These are phyloP conservation scores for Backusella westeae DNA, from an alignment of 192 early-diverging fungal genomes.

Conservation along the genomic window DNA sequence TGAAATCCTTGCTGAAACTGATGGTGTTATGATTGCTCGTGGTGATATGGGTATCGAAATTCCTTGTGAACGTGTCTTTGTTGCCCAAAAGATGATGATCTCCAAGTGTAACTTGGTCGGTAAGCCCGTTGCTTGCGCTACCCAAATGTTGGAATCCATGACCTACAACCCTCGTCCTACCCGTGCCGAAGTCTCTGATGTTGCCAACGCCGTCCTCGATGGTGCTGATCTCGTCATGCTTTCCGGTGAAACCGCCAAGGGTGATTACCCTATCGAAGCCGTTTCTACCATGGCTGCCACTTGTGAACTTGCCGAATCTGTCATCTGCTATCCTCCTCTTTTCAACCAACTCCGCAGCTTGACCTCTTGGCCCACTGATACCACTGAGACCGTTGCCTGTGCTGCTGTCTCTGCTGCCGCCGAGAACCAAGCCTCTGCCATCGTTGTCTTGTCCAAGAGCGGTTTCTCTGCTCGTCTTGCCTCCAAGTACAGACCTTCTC, in stretches of 20 bases:
- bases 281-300: constrained; percentile 70
- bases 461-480: constrained; percentile 81
- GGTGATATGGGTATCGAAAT: constrained; percentile 95
- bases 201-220: constrained; percentile 93
- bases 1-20: constrained; percentile 85
- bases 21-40: constrained; percentile 96
- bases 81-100: constrained; percentile 96
- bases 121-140: constrained; percentile 92
- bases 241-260: constrained; percentile 94
- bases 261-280: constrained; percentile 78
- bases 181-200: constrained; percentile 93
- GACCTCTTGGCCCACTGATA: constrained; percentile 68
- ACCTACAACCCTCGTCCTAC: constrained; percentile 94
- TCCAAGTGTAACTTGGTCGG: constrained; percentile 93
- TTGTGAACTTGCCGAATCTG: constrained; percentile 83
- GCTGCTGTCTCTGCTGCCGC: constrained; percentile 78
- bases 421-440: constrained; percentile 77
- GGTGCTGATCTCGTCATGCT: constrained; percentile 97
- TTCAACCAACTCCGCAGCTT: constrained; percentile 81
- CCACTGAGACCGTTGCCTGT: constrained; percentile 86
- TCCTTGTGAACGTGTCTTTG: constrained; percentile 84
- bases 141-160: constrained; percentile 95
- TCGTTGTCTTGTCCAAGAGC: constrained; percentile 84
- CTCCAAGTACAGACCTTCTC: constrained; percentile 88
- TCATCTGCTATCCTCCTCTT: constrained; percentile 85